These are phyloP conservation scores for Tolypocladium amazonense DNA, from an alignment of 2,329 filamentous ascomycete genomes.

Conservation along the genomic window DNA sequence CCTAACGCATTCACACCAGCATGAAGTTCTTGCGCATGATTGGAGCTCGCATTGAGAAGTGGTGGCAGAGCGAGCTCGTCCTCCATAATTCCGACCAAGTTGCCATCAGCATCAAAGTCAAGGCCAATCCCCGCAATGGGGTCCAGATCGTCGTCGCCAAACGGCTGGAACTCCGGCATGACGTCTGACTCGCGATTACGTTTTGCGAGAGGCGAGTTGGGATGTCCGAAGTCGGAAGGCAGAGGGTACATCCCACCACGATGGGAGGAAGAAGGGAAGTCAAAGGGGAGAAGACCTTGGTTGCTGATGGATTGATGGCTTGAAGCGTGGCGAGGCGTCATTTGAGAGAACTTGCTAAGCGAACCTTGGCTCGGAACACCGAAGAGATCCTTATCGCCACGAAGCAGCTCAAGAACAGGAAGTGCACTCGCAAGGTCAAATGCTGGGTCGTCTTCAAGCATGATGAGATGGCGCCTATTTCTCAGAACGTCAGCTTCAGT, in stretches of 20 bases:
- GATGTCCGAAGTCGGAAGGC: conserved; percentile 21
- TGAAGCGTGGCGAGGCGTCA: conserved; percentile 27
- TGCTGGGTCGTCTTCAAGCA: conserved; percentile 70
- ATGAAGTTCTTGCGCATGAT: conserved; percentile 3
- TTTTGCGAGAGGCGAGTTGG: conserved; percentile 17
- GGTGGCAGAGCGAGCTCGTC: conserved; percentile 33
- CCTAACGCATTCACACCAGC: not conserved
- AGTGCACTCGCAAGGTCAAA: conserved; percentile 39
- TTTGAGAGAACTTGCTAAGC: conserved; percentile 28
- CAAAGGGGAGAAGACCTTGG: conserved; percentile 16
- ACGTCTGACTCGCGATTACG: conserved; percentile 7
- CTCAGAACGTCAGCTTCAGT: conserved; percentile 5
- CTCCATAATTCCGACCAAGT: conserved; percentile 30
- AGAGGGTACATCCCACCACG: conserved; percentile 20
- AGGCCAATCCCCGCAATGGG: conserved; percentile 30
- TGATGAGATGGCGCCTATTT: conserved; percentile 60
- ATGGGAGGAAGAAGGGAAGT: conserved; percentile 23
- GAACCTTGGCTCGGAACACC: conserved; percentile 25
- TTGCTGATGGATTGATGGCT: conserved; percentile 18
- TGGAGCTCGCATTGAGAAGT: conserved; percentile 20
- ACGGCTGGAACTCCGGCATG: conserved; percentile 17
- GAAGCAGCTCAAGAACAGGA: conserved; percentile 24
- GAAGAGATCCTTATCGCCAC: conserved; percentile 20
- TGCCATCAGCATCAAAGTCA: conserved; percentile 41
- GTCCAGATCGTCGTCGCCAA: conserved; percentile 28